Evolutionary conservation across 2,329 filamentous ascomycete species (phyloP).

Genomic region (Ciborinia camelliae): DNA sequence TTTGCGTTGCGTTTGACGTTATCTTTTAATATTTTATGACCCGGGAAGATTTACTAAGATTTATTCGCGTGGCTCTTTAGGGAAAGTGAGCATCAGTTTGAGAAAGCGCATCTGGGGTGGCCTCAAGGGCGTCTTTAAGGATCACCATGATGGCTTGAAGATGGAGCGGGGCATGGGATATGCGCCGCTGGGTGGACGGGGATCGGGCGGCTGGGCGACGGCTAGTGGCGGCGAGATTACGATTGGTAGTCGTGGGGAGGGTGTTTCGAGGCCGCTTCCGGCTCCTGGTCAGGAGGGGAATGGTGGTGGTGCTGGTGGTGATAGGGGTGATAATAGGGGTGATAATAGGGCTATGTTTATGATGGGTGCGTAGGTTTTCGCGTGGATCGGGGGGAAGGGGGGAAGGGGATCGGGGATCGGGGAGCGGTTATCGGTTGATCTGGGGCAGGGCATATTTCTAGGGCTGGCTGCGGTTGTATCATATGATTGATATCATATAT

Average conservation of each 20-base stretch:
- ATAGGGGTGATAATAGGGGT: not conserved
- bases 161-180: slow-evolving; percentile 7
- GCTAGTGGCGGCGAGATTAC: not conserved
- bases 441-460: no score
- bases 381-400: no score
- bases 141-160: not conserved
- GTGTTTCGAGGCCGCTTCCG: no score
- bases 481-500: no score
- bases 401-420: no score
- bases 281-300: no score
- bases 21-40: not conserved
- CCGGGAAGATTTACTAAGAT: slow-evolving; percentile 9
- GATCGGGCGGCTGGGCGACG: not conserved
- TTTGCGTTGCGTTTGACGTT: not conserved
- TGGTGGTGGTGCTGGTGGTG: not conserved
- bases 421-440: no score
- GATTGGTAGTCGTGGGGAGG: no score
- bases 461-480: no score
- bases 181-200: not conserved
- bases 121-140: slow-evolving; percentile 4
- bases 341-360: slow-evolving; percentile 8
- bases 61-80: not conserved
- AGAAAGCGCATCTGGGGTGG: slow-evolving; percentile 7
- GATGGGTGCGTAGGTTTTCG: not conserved
- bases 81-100: not conserved